Evolutionary conservation across 495 filamentous ascomycete genomes (phyloP).

Genomic region (Neurospora sublineolata): DNA sequence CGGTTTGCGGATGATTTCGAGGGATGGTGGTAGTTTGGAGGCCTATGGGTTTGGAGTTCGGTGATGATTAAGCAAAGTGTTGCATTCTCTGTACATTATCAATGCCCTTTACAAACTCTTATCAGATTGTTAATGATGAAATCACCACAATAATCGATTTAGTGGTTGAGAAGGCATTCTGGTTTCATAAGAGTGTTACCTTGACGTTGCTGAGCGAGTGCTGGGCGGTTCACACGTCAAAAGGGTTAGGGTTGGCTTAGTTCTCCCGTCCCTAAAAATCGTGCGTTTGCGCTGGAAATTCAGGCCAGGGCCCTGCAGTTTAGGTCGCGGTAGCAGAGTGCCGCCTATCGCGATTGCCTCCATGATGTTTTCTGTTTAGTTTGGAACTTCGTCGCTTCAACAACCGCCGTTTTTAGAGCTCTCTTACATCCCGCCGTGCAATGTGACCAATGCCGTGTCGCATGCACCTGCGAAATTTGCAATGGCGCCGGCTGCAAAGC

Average conservation of each 20-base stretch:
- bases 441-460: constrained; percentile 16
- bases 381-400: neutral
- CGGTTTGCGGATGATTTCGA: constrained; percentile 68
- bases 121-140: neutral
- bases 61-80: neutral
- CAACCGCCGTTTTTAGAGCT: neutral
- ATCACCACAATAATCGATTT: neutral
- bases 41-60: neutral
- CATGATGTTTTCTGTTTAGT: neutral
- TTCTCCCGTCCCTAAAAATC: neutral
- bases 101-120: neutral
- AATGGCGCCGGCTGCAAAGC: constrained; percentile 47
- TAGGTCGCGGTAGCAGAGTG: neutral
- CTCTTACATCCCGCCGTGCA: neutral
- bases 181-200: neutral
- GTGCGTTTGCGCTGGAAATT: neutral
- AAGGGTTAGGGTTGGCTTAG: neutral
- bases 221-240: neutral
- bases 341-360: neutral
- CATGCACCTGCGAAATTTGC: constrained; percentile 9
- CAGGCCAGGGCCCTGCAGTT: neutral
- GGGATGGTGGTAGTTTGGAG: constrained; percentile 52
- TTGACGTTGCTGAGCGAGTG: neutral
- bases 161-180: neutral
- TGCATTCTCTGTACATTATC: neutral